Percentiles rank a stretch among this genome's conserved stretches.
These are phyloP conservation scores for Blastomyces percursus DNA, from an alignment of 2,329 filamentous ascomycete species.

Conservation along the genomic window DNA sequence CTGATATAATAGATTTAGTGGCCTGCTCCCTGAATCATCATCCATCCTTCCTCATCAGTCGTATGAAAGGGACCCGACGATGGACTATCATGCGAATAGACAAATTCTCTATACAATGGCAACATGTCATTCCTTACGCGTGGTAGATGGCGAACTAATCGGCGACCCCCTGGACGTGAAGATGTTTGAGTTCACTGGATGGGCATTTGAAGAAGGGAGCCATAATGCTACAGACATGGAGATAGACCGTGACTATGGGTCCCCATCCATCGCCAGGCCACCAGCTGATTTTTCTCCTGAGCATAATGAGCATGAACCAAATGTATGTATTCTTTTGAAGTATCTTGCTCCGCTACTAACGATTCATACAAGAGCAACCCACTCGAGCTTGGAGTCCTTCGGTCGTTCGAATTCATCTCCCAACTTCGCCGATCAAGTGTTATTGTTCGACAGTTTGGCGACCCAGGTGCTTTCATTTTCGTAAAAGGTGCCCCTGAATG, in stretches of 20 bases:
- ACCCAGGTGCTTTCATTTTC: slow-evolving; percentile 73
- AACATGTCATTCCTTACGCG: slow-evolving; percentile 83
- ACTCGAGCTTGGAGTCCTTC: slow-evolving; percentile 81
- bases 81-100: slow-evolving; percentile 51
- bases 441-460: slow-evolving; percentile 76
- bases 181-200: slow-evolving; percentile 95
- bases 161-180: slow-evolving; percentile 93
- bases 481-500: slow-evolving; percentile 96
- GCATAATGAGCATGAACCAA: slow-evolving; percentile 32
- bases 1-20: slow-evolving; percentile 54
- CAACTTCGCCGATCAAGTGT: slow-evolving; percentile 87
- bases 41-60: slow-evolving; percentile 46
- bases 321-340: slow-evolving; percentile 7
- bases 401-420: slow-evolving; percentile 89
- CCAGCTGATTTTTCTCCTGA: slow-evolving; percentile 50
- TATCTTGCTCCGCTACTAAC: neutral
- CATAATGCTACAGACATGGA: slow-evolving; percentile 54
- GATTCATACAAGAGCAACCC: slow-evolving; percentile 27
- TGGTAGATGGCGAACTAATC: slow-evolving; percentile 77
- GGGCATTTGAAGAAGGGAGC: slow-evolving; percentile 82
- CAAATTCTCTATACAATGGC: slow-evolving; percentile 89
- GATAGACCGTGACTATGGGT: slow-evolving; percentile 61
- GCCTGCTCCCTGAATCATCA: slow-evolving; percentile 57
- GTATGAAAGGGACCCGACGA: slow-evolving; percentile 48
- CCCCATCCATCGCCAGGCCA: slow-evolving; percentile 77